Evolutionary conservation across 2,329 filamentous ascomycete species (phyloP).

Genomic region (Alternaria atra): DNA sequence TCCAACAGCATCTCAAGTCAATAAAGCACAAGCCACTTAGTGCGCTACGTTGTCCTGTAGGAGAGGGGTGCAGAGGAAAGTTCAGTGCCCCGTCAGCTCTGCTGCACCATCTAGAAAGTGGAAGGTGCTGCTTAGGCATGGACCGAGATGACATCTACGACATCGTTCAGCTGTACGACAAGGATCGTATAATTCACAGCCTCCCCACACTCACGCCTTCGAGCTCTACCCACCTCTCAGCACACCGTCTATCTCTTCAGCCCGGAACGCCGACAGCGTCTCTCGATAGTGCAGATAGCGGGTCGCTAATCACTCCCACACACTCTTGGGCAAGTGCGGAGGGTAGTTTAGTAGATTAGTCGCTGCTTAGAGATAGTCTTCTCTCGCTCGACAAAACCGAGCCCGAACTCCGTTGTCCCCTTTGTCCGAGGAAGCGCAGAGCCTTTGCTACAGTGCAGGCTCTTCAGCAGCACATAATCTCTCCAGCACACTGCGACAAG

Average conservation of each 20-base stretch:
- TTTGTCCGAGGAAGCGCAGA: neutral
- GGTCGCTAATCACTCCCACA: conserved; percentile 8
- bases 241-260: neutral
- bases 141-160: conserved; percentile 11
- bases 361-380: conserved; percentile 5
- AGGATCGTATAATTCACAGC: conserved; percentile 10
- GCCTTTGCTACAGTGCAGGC: conserved; percentile 4
- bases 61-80: conserved; percentile 10
- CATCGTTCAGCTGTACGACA: conserved; percentile 16
- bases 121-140: conserved; percentile 16
- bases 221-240: neutral
- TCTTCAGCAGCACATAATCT: neutral
- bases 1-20: conserved; percentile 13
- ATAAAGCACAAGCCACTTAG: conserved; percentile 21
- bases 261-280: neutral
- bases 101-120: conserved; percentile 19
- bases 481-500: conserved; percentile 2
- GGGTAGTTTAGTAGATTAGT: conserved; percentile 4
- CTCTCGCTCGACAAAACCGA: neutral
- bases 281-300: conserved; percentile 3
- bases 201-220: conserved; percentile 1
- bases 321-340: conserved; percentile 2
- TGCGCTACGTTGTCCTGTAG: conserved; percentile 12
- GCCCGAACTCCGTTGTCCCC: neutral
- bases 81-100: conserved; percentile 16